Evolutionary conservation across 208 protist species (phyloP).

Genomic region (Acanthamoeba castellanii): DNA sequence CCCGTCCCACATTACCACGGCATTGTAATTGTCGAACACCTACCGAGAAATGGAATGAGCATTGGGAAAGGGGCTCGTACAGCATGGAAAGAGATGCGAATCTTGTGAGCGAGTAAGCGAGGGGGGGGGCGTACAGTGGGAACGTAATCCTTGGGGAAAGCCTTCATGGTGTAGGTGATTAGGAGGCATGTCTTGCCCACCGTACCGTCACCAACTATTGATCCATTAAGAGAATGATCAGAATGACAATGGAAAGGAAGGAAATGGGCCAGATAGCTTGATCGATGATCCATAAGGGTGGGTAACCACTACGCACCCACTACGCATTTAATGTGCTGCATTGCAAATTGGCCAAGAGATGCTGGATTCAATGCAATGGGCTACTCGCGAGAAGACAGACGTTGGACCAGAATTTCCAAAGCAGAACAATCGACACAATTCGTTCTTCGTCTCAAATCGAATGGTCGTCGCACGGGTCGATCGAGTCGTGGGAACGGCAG

Average conservation of each 20-base stretch:
- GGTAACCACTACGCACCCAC: background rate
- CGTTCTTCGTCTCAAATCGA: background rate
- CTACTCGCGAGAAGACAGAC: no score
- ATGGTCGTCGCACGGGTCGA: background rate
- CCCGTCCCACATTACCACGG: conserved; percentile 29
- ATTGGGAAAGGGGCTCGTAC: background rate
- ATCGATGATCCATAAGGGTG: background rate
- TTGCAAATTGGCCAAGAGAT: background rate
- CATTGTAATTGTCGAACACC: conserved; percentile 60
- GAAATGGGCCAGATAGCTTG: background rate
- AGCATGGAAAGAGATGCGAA: background rate
- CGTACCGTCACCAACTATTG: conserved; percentile 27
- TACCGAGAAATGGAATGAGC: background rate
- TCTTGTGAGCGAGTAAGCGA: background rate
- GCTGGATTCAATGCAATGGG: no score
- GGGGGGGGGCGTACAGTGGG: background rate
- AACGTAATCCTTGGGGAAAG: conserved; percentile 52
- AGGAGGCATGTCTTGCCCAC: conserved; percentile 58
- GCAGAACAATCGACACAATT: no score
- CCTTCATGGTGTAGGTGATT: conserved; percentile 62
- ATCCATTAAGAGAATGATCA: background rate
- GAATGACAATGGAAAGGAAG: background rate
- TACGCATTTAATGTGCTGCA: conserved; percentile 67
- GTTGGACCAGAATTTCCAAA: no score
- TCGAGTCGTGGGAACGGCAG: background rate